phyloP scores from a whole-genome alignment of 2,329 filamentous ascomycete genomes.

The Trichoderma gracile region DNA sequence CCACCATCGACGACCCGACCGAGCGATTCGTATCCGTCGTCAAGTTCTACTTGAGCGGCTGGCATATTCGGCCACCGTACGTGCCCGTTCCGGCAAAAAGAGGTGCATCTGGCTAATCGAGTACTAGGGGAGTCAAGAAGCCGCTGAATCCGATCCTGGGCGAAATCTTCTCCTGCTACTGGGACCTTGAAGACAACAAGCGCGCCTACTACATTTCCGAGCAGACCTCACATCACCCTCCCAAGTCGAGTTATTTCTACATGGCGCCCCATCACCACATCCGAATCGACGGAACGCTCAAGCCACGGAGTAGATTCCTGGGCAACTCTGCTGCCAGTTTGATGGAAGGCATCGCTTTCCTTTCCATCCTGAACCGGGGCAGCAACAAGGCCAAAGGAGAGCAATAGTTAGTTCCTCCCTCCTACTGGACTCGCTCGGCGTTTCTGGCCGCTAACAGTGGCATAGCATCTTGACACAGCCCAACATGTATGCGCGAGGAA shows the following conservation, averaged over 20 bases:
- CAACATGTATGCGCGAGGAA: constrained; percentile 98
- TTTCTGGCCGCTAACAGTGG: not conserved
- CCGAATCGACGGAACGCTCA: constrained; percentile 91
- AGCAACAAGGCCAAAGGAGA: constrained; percentile 67
- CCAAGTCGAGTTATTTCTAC: constrained; percentile 99
- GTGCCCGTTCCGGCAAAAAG: constrained; percentile 39
- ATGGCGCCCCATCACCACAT: constrained; percentile 94
- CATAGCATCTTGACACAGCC: constrained; percentile 86
- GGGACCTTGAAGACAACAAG: constrained; percentile 84
- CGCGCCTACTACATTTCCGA: constrained; percentile 95
- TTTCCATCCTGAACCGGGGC: constrained; percentile 79
- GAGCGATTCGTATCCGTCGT: constrained; percentile 91
- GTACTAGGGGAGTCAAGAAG: constrained; percentile 86
- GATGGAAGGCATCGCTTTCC: constrained; percentile 94
- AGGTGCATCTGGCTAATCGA: constrained; percentile 30
- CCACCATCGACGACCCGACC: constrained; percentile 82
- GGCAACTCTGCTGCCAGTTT: constrained; percentile 96
- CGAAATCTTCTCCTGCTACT: constrained; percentile 93
- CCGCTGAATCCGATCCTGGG: constrained; percentile 95
- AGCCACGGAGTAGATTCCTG: constrained; percentile 90
- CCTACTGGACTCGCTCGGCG: constrained; percentile 6
- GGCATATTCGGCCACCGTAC: constrained; percentile 97
- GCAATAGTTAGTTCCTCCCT: constrained; percentile 68
- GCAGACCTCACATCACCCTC: constrained; percentile 96
- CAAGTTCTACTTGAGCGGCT: constrained; percentile 97